A percentile compares a stretch with the other conserved stretches of the same genome.
phyloP scores from a whole-genome alignment of 2,329 filamentous ascomycete genomes.

The Escovopsis sp. region DNA sequence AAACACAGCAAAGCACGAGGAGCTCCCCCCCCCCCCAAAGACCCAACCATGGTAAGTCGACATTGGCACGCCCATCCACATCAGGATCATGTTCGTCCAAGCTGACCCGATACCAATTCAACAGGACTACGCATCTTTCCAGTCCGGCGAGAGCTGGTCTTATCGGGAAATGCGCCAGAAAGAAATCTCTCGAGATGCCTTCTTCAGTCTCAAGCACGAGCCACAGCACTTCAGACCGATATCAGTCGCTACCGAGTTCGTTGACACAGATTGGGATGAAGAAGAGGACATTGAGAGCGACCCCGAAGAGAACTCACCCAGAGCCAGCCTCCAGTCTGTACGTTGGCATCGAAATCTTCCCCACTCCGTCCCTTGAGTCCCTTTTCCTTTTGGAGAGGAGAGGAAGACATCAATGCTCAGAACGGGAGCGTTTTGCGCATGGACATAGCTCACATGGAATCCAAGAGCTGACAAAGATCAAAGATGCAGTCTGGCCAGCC shows the following conservation, averaged over 20 bases:
- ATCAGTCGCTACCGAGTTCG: slow-evolving; percentile 63
- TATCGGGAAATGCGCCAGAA: slow-evolving; percentile 40
- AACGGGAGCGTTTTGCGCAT: too few species aligned
- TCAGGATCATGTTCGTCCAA: not conserved
- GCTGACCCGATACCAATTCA: too few species aligned
- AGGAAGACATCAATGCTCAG: too few species aligned
- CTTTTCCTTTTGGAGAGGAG: too few species aligned
- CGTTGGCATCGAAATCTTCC: slow-evolving; percentile 18
- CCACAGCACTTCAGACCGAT: slow-evolving; percentile 39
- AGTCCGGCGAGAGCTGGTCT: slow-evolving; percentile 22
- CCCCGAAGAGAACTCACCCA: slow-evolving; percentile 50
- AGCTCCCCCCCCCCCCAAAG: too few species aligned
- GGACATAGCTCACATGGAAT: not conserved
- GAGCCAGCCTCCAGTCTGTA: slow-evolving; percentile 59
- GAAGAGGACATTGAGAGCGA: slow-evolving; percentile 40
- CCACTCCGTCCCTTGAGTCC: too few species aligned
- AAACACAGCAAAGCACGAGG: slow-evolving; percentile 18
- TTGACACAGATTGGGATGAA: slow-evolving; percentile 63
- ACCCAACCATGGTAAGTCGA: not conserved
- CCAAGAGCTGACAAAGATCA: slow-evolving; percentile 1
- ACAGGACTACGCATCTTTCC: slow-evolving; percentile 23
- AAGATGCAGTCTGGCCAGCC: slow-evolving; percentile 46
- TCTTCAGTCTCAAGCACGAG: slow-evolving; percentile 44
- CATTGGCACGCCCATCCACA: not conserved
- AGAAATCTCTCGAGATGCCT: slow-evolving; percentile 35